A percentile compares a stretch with the other conserved stretches of the same genome.
Evolutionary conservation across 352 stramenopile genomes (phyloP).

Genomic region (Phytophthora citricola): DNA sequence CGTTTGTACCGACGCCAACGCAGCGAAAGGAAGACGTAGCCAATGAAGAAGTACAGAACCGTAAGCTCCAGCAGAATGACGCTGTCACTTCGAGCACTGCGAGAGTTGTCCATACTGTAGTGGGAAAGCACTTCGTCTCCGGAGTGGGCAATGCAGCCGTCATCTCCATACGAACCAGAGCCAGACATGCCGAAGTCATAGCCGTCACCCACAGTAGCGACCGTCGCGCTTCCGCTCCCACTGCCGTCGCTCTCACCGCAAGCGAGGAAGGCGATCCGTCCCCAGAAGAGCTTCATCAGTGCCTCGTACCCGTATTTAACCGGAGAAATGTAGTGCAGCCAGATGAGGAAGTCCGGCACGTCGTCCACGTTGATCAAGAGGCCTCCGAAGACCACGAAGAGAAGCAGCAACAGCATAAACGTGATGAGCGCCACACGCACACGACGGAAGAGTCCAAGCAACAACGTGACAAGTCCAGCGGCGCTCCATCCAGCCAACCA

Average conservation of each 20-base stretch:
- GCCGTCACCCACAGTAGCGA: constrained; percentile 30
- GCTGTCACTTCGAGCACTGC: constrained; percentile 34
- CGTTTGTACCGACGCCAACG: constrained; percentile 39
- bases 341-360: constrained; percentile 58
- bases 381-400: constrained; percentile 55
- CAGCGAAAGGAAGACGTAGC: constrained; percentile 42
- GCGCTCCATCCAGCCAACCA: constrained; percentile 45
- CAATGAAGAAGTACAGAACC: constrained; percentile 44
- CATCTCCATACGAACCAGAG: constrained; percentile 23
- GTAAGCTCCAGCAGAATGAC: constrained; percentile 52
- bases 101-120: constrained; percentile 51
- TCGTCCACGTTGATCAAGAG: constrained; percentile 57
- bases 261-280: constrained; percentile 28
- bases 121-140: constrained; percentile 55
- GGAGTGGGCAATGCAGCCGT: constrained; percentile 46
- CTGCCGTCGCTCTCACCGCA: constrained; percentile 26
- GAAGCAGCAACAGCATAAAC: constrained; percentile 39
- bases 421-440: constrained; percentile 38
- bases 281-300: constrained; percentile 54
- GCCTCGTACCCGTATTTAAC: constrained; percentile 51
- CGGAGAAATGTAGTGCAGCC: constrained; percentile 65
- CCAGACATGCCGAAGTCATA: constrained; percentile 27
- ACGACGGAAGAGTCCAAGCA: constrained; percentile 45
- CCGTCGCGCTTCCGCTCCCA: constrained; percentile 24
- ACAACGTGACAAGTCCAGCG: constrained; percentile 35